Evolutionary conservation across 2,329 filamentous ascomycete species (phyloP).

Genomic region (Delphinella strobiligena): DNA sequence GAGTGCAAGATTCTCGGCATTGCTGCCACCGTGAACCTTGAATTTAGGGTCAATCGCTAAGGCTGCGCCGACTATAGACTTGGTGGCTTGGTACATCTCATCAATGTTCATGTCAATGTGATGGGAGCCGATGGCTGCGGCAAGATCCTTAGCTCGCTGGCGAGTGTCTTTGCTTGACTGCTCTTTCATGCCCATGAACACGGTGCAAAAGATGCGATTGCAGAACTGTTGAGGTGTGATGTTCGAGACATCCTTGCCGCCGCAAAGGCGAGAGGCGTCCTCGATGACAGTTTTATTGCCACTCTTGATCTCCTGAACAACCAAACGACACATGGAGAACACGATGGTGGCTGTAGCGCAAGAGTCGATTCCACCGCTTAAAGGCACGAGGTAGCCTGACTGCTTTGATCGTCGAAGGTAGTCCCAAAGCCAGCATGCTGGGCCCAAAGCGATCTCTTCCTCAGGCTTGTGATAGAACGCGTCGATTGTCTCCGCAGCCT

Average conservation of each 20-base stretch:
- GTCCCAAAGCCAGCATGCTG: constrained; percentile 57
- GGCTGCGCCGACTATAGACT: constrained; percentile 45
- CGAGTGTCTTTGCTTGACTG: constrained; percentile 57
- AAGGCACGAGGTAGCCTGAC: constrained; percentile 45
- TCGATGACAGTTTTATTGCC: constrained; percentile 43
- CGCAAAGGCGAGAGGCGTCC: constrained; percentile 41
- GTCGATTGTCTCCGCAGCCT: constrained; percentile 32
- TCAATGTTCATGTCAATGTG: constrained; percentile 68
- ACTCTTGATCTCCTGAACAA: constrained; percentile 39
- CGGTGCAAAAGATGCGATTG: constrained; percentile 47
- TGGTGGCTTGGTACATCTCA: constrained; percentile 47
- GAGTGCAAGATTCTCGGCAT: constrained; percentile 50
- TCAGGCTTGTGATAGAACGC: constrained; percentile 49
- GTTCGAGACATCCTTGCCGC: constrained; percentile 35
- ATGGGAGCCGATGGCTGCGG: constrained; percentile 53
- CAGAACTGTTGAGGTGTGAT: constrained; percentile 48
- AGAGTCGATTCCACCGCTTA: constrained; percentile 50
- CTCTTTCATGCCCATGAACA: constrained; percentile 57
- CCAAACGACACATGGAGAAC: constrained; percentile 39
- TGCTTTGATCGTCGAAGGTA: constrained; percentile 41
- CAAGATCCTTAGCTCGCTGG: constrained; percentile 50
- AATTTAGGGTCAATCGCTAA: constrained; percentile 50
- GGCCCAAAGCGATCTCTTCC: constrained; percentile 54
- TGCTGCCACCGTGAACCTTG: constrained; percentile 50
- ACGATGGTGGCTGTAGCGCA: constrained; percentile 43